Conservation (phyloP, 495 filamentous ascomycete genomes). For the Aeminium ludgeri region DNA sequence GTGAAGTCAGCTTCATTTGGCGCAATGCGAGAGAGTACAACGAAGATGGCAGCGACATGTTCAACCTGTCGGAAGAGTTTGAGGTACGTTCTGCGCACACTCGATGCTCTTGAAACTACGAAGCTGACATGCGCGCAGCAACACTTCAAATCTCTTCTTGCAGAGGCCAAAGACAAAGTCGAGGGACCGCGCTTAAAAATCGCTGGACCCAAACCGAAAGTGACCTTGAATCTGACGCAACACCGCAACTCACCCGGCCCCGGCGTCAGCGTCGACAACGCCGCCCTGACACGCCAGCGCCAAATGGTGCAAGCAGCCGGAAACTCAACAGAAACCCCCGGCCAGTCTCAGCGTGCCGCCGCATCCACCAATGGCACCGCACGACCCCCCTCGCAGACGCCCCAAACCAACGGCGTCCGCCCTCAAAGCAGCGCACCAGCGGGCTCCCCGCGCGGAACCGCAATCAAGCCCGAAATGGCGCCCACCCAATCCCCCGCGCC, state of each 20-base stretch:
- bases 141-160: slow-evolving; percentile 46
- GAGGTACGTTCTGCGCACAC: slow-evolving; percentile 38
- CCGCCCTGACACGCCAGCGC: slow-evolving; percentile 32
- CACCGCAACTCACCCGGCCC: slow-evolving; percentile 11
- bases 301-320: slow-evolving; percentile 31
- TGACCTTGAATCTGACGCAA: slow-evolving; percentile 13
- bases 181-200: slow-evolving; percentile 60
- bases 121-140: slow-evolving; percentile 13
- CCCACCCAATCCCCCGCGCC: slow-evolving; percentile 18
- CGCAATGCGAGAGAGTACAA: slow-evolving; percentile 76
- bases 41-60: slow-evolving; percentile 71
- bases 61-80: slow-evolving; percentile 50
- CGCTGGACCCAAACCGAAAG: slow-evolving; percentile 14
- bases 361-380: slow-evolving; percentile 10
- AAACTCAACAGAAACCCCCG: too few relatives aligned
- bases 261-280: slow-evolving; percentile 34
- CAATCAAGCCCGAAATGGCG: slow-evolving; percentile 22
- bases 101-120: not conserved
- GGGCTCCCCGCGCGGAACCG: slow-evolving; percentile 14
- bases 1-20: slow-evolving; percentile 63
- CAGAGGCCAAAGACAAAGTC: slow-evolving; percentile 43
- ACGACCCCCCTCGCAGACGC: slow-evolving; percentile 17
- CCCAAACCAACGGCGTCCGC: slow-evolving; percentile 4
- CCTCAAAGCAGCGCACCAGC: slow-evolving; percentile 13
- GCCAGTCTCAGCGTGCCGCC: slow-evolving; percentile 22